Conservation (phyloP, 2,329 filamentous ascomycete species). For the Fusarium lyarnte region DNA sequence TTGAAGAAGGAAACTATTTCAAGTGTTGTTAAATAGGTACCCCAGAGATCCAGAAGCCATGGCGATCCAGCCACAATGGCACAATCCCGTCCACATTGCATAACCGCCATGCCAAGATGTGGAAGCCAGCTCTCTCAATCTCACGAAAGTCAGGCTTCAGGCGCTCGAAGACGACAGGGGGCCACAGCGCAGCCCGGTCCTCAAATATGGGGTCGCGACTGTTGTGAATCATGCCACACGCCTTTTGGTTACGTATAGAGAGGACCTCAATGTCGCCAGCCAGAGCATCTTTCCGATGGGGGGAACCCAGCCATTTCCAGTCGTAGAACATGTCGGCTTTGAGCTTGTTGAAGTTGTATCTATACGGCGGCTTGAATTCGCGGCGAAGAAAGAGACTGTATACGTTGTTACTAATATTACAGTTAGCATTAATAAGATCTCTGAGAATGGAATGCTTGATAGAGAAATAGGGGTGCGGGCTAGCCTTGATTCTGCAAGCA, state of each 20-base stretch:
- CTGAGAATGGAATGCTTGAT: background rate
- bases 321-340: accelerated
- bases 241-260: background rate
- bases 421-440: background rate
- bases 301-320: background rate
- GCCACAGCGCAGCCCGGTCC: background rate
- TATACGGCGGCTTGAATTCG: background rate
- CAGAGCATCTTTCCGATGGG: accelerated
- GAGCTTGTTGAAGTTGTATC: background rate
- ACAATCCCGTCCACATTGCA: background rate
- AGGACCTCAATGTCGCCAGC: accelerated
- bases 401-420: background rate
- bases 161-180: accelerated
- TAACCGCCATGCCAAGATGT: background rate
- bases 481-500: accelerated
- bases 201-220: accelerated
- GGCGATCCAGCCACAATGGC: background rate
- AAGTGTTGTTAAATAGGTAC: accelerated
- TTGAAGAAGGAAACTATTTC: accelerated
- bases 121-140: accelerated
- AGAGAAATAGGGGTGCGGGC: background rate
- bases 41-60: background rate
- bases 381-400: background rate
- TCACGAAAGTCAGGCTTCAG: background rate
- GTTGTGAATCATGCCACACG: background rate